These are phyloP conservation scores for Globisporangium barbulae DNA, from an alignment of 352 stramenopile species.

Conservation along the genomic window DNA sequence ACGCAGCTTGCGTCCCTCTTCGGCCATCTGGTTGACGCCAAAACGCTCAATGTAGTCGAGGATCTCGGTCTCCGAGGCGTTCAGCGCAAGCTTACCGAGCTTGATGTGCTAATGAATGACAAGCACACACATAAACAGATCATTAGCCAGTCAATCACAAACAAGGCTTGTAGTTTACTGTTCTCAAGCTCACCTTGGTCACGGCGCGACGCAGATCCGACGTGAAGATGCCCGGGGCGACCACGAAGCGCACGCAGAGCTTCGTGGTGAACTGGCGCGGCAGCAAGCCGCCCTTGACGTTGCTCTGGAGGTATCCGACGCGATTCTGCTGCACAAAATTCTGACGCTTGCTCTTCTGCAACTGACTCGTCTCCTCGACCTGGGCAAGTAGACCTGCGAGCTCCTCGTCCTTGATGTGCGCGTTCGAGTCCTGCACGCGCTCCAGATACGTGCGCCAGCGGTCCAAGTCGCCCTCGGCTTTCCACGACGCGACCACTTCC, in stretches of 20 bases:
- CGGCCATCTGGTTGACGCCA: constrained; percentile 46
- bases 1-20: constrained; percentile 61
- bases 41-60: constrained; percentile 54
- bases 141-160: constrained; percentile 12
- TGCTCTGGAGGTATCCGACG: constrained; percentile 30
- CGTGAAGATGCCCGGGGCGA: constrained; percentile 75
- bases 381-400: constrained; percentile 33
- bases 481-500: constrained; percentile 55
- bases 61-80: constrained; percentile 55
- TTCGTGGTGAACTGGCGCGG: constrained; percentile 79
- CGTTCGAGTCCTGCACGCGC: constrained; percentile 51
- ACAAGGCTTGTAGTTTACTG: not conserved
- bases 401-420: constrained; percentile 39
- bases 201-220: constrained; percentile 60
- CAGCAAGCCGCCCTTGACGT: constrained; percentile 44
- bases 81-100: constrained; percentile 44
- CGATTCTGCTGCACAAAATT: constrained; percentile 53
- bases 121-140: constrained; percentile 8
- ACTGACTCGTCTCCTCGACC: constrained; percentile 29
- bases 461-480: constrained; percentile 41
- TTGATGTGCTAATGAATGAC: constrained; percentile 51
- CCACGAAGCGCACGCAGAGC: constrained; percentile 64
- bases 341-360: constrained; percentile 42
- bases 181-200: constrained; percentile 39
- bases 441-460: constrained; percentile 59